These are phyloP conservation scores for Forsythia suspensa DNA, from an alignment of 257 asterid species.

Conservation along the genomic window DNA sequence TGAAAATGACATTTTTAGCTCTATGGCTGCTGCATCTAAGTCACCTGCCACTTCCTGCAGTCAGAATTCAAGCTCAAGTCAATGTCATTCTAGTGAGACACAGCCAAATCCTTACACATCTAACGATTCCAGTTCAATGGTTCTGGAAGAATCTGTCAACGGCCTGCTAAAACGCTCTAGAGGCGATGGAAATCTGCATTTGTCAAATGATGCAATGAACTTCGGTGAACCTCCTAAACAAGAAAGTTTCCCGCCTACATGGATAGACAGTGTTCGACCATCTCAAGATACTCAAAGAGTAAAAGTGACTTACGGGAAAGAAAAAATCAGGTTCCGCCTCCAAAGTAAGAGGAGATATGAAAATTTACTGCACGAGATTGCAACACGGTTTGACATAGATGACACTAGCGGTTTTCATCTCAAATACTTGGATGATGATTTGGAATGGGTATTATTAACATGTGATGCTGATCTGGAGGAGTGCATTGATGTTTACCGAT, in stretches of 20 bases:
- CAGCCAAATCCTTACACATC: constrained; percentile 32
- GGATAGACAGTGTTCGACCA: constrained; percentile 11
- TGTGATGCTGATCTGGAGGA: constrained; percentile 92
- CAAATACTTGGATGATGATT: constrained; percentile 86
- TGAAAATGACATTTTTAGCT: constrained; percentile 29
- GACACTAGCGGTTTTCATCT: constrained; percentile 48
- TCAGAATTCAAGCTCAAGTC: constrained; percentile 69
- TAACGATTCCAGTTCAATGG: constrained; percentile 12
- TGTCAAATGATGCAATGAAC: constrained; percentile 37
- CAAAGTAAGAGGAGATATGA: constrained; percentile 51
- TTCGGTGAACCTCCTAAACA: constrained; percentile 33
- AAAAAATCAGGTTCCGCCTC: constrained; percentile 73
- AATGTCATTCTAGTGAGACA: constrained; percentile 55
- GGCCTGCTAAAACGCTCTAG: constrained; percentile 44
- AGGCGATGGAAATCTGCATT: constrained; percentile 58
- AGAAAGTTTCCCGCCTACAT: constrained; percentile 20
- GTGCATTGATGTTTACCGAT: constrained; percentile 61
- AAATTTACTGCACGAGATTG: constrained; percentile 58
- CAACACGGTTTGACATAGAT: constrained; percentile 62
- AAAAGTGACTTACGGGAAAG: constrained; percentile 76
- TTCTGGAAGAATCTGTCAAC: constrained; percentile 34
- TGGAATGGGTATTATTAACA: constrained; percentile 83
- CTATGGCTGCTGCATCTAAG: constrained; percentile 37
- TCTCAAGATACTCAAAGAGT: constrained; percentile 46
- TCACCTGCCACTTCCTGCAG: constrained; percentile 76